Evolutionary conservation across 179 eudicot species (phyloP).

Genomic region (Spergularia azorica): DNA sequence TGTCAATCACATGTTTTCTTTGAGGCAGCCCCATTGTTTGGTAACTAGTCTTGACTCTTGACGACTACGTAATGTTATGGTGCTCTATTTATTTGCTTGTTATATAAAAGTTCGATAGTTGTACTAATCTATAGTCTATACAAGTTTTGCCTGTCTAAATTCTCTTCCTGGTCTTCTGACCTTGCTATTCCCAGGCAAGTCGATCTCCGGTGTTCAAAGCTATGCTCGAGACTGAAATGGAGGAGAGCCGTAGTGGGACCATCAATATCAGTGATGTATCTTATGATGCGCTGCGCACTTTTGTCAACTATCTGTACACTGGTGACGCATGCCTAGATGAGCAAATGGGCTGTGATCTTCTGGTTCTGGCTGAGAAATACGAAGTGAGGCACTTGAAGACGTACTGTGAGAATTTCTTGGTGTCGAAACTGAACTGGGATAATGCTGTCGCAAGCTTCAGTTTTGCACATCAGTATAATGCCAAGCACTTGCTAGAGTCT

Average conservation of each 20-base stretch:
- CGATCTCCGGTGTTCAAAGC: conserved; percentile 89
- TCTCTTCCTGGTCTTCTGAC: conserved; percentile 1
- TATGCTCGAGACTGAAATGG: conserved; percentile 88
- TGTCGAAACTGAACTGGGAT: conserved; percentile 71
- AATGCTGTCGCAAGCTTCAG: conserved; percentile 57
- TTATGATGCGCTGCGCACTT: conserved; percentile 65
- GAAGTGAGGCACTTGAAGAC: conserved; percentile 77
- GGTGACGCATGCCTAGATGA: conserved; percentile 80
- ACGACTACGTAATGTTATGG: neutral
- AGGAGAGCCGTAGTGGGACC: conserved; percentile 81
- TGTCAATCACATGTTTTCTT: neutral
- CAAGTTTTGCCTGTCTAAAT: neutral
- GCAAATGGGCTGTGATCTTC: conserved; percentile 69
- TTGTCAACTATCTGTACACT: conserved; percentile 75
- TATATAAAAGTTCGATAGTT: neutral
- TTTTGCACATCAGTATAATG: conserved; percentile 79
- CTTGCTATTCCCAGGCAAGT: conserved; percentile 47
- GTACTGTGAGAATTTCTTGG: conserved; percentile 70
- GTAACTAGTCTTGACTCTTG: neutral
- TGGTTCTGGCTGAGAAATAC: conserved; percentile 76
- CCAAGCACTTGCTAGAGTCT: conserved; percentile 60
- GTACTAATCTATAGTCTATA: neutral
- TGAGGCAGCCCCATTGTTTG: too few relatives aligned
- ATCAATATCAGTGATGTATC: conserved; percentile 76
- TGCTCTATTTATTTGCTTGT: neutral